A percentile compares a stretch with the other conserved stretches of the same genome.
Evolutionary conservation across 345 rosid genomes (phyloP).

Genomic region (Mangifera indica): DNA sequence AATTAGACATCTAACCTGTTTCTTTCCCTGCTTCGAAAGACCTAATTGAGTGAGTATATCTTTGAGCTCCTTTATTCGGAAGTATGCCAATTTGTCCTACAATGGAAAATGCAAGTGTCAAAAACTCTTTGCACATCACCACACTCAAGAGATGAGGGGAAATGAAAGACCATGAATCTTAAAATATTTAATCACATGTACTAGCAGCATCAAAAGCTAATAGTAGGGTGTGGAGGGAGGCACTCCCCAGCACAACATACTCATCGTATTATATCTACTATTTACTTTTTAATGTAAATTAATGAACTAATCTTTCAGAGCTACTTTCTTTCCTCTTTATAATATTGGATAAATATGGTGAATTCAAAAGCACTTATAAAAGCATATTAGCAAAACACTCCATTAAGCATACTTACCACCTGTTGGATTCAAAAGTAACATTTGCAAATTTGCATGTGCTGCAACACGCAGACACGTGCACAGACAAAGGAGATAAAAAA

Average conservation of each 20-base stretch:
- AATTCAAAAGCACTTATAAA: background rate
- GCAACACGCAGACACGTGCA: too few relatives aligned
- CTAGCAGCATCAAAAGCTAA: background rate
- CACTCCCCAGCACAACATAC: background rate
- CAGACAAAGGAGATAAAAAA: too few relatives aligned
- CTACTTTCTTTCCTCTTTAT: background rate
- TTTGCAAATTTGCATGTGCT: too few relatives aligned
- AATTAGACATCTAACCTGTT: slow-evolving; percentile 54
- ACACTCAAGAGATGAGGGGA: background rate
- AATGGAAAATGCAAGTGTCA: slow-evolving; percentile 14
- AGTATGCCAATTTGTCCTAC: slow-evolving; percentile 77
- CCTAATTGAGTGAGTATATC: slow-evolving; percentile 86
- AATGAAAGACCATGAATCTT: background rate
- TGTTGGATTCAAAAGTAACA: too few relatives aligned
- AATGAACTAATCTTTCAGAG: background rate
- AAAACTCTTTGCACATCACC: slow-evolving; percentile 1
- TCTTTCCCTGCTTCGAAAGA: slow-evolving; percentile 96
- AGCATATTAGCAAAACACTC: background rate
- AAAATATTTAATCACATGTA: background rate
- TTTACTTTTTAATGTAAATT: background rate
- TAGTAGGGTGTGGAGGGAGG: background rate
- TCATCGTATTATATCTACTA: background rate
- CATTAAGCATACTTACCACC: background rate
- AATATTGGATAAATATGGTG: background rate
- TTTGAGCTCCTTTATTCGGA: slow-evolving; percentile 95